Evolutionary conservation across 352 stramenopile species (phyloP).

Genomic region (Pythium aquatile): DNA sequence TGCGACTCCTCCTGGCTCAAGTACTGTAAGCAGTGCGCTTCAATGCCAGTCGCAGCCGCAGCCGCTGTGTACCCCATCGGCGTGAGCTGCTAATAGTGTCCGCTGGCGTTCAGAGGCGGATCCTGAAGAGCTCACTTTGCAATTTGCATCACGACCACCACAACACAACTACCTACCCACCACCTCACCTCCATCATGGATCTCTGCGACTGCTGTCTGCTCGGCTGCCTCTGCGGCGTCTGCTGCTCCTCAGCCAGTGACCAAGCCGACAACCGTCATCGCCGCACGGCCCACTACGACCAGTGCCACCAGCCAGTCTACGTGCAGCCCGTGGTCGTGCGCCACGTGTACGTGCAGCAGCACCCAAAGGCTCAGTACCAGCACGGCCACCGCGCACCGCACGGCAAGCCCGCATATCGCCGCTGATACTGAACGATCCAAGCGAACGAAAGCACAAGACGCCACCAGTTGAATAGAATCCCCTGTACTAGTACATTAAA

Average conservation of each 20-base stretch:
- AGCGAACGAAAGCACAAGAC: no score
- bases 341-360: constrained; percentile 7
- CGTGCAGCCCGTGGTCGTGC: constrained; percentile 12
- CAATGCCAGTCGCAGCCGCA: neutral
- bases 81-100: no score
- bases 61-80: neutral
- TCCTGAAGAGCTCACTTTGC: neutral
- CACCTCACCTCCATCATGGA: constrained; percentile 4
- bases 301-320: constrained; percentile 3
- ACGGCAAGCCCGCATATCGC: neutral
- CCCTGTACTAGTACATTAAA: no score
- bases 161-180: neutral
- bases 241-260: constrained; percentile 2
- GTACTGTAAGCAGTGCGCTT: neutral
- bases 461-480: no score
- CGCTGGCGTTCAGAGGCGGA: no score
- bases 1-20: neutral
- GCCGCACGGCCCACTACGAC: neutral
- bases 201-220: constrained; percentile 15
- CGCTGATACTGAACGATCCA: neutral
- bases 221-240: constrained; percentile 11
- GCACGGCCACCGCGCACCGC: neutral
- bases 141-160: neutral
- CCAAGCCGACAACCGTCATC: neutral
- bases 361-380: neutral